Evolutionary conservation across 2,329 filamentous ascomycete genomes (phyloP), one percentile per base, ranked within the genome.

Genomic region (Colletotrichum sp.): DNA sequence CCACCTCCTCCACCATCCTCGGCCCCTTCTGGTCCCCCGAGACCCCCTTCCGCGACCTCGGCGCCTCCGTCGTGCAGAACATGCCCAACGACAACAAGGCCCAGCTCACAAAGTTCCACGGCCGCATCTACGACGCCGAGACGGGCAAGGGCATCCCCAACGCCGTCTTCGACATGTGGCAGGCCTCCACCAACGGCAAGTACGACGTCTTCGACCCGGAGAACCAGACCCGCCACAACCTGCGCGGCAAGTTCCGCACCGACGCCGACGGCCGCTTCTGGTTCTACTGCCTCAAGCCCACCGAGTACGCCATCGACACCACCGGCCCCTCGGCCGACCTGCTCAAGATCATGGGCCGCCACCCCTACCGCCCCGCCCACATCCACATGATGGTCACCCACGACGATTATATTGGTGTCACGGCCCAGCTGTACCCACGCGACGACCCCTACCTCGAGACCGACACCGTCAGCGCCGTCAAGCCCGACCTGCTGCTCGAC

Each of bases 361-460:
- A 79, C 71, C 79, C 79, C 14, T 77, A 74, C 71, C 73, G 79
- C 26, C 79, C 79, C 52, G 79, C 79, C 8, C 79, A 80, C 68
- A 80, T 80, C 70, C 79, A 80, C 77, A 78, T 80, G 18, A 80
- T 80, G 79, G 78, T 82, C 76, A 87, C 87, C 18, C 85, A 86
- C 59, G 87, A 87, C 13, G 89, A 89, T 30, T 92, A 92, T 85
- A 92, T 91, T 79, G 81, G 91, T 88, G n/a, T 94, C 65, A 91
- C 91, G 2, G 94, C 92, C 2, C 92, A 94, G 80, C 92, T 94
- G 76, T 94, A 93, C 81, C 91, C 93, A 80, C 85, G 88, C 71
- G 84, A 87, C 74, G 88, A 90, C 83, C 86, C 88, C 72, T 92
- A 93, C 79, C 86, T 93, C 18, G 77, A 79, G 30, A 81, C 83